Percentiles rank a stretch among this genome's conserved stretches.
phyloP scores from a whole-genome alignment of 2,329 filamentous ascomycete genomes.

The Ceratocystis harringtonii region DNA sequence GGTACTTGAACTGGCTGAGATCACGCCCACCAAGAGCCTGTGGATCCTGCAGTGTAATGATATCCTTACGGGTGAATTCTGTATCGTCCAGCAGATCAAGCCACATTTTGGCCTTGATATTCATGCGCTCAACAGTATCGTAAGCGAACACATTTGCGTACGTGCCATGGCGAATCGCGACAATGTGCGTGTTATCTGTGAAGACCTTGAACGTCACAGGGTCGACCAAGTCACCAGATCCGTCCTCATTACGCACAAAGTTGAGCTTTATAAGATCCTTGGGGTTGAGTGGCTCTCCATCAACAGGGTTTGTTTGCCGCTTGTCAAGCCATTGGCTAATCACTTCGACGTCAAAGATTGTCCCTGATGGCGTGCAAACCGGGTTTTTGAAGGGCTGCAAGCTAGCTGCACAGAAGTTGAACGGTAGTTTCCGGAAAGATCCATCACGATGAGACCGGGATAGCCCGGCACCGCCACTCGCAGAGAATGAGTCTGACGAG shows the following conservation, averaged over 20 bases:
- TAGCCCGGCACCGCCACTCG: conserved; percentile 57
- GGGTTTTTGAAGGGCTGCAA: conserved; percentile 91
- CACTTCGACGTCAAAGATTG: conserved; percentile 88
- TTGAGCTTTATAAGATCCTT: conserved; percentile 80
- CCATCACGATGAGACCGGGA: conserved; percentile 38
- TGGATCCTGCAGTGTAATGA: conserved; percentile 91
- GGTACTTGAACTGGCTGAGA: conserved; percentile 73
- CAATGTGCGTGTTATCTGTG: conserved; percentile 94
- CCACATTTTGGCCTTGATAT: conserved; percentile 96
- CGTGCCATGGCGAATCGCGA: conserved; percentile 62
- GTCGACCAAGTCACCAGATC: conserved; percentile 56
- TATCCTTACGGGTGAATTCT: conserved; percentile 76
- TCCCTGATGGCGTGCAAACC: conserved; percentile 76
- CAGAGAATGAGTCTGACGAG: conserved; percentile 74
- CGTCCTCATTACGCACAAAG: conserved; percentile 72
- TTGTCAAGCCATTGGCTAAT: conserved; percentile 91
- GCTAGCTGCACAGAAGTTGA: conserved; percentile 94
- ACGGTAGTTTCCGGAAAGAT: conserved; percentile 77
- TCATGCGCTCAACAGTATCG: conserved; percentile 89
- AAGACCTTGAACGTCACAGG: conserved; percentile 96
- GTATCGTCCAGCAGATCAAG: conserved; percentile 73
- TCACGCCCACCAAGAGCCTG: conserved; percentile 75
- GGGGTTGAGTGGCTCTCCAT: conserved; percentile 61
- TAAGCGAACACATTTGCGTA: conserved; percentile 94
- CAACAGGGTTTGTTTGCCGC: conserved; percentile 80